These are phyloP conservation scores for Acidiella bohemica DNA, from an alignment of 495 filamentous ascomycete species.

Conservation along the genomic window DNA sequence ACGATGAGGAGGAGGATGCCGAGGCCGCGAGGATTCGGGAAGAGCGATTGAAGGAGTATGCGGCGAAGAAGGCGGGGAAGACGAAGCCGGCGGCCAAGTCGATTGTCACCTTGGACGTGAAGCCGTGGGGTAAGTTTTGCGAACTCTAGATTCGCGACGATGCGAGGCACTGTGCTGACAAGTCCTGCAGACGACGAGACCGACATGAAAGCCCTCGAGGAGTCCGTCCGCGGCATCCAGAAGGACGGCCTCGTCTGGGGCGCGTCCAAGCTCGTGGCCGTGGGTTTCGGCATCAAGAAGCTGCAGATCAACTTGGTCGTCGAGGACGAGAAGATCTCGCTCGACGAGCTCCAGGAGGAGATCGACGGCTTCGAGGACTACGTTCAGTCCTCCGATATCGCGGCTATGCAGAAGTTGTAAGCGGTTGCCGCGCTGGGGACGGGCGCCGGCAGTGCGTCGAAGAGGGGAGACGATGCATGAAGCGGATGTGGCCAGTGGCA, in stretches of 20 bases:
- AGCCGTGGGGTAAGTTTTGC: slow-evolving; percentile 82
- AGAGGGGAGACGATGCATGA: too few species aligned
- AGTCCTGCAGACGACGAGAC: slow-evolving; percentile 70
- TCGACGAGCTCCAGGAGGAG: slow-evolving; percentile 72
- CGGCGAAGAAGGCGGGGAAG: slow-evolving; percentile 92
- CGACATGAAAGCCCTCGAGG: slow-evolving; percentile 69
- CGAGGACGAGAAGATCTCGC: slow-evolving; percentile 90
- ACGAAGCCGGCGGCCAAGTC: slow-evolving; percentile 87
- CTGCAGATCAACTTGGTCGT: slow-evolving; percentile 96
- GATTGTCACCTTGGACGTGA: slow-evolving; percentile 86
- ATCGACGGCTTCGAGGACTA: slow-evolving; percentile 89
- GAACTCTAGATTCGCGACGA: too few species aligned
- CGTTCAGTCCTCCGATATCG: slow-evolving; percentile 89
- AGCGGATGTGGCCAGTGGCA: background rate
- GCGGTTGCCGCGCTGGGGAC: background rate
- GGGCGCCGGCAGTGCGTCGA: too few species aligned
- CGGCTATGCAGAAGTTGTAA: slow-evolving; percentile 88
- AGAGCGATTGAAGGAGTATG: slow-evolving; percentile 82
- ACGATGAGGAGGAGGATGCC: slow-evolving; percentile 86
- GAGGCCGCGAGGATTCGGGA: slow-evolving; percentile 71
- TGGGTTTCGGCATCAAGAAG: slow-evolving; percentile 98
- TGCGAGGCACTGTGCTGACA: too few species aligned
- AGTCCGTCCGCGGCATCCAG: slow-evolving; percentile 70
- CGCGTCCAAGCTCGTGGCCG: slow-evolving; percentile 72
- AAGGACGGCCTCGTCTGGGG: slow-evolving; percentile 95